Percentiles rank a stretch among this genome's conserved stretches.
Conservation (phyloP, 129 eudicot genomes). For the Ambrosia trifida region DNA sequence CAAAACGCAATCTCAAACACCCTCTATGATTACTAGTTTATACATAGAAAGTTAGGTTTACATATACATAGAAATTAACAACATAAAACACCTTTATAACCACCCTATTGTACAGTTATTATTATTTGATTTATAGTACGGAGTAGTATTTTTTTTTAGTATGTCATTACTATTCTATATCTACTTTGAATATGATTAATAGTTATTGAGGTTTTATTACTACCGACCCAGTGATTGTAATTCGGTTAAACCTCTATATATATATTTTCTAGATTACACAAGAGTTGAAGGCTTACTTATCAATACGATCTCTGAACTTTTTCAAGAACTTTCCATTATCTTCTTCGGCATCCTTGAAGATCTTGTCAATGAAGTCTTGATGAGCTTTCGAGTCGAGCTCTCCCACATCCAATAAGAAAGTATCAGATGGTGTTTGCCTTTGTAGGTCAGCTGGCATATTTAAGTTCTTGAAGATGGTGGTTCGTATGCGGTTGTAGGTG, state of each 20-base stretch:
- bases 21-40: too few species aligned
- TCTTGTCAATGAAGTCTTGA: conserved; percentile 46
- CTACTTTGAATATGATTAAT: too few species aligned
- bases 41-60: background rate
- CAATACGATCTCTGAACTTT: conserved; percentile 55
- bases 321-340: conserved; percentile 61
- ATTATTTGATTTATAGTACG: background rate
- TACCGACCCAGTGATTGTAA: too few species aligned
- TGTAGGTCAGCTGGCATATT: background rate
- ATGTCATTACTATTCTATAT: too few species aligned
- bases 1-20: too few species aligned
- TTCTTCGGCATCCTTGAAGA: conserved; percentile 57
- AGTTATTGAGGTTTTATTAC: too few species aligned
- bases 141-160: too few species aligned
- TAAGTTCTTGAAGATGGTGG: conserved; percentile 40
- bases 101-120: too few species aligned
- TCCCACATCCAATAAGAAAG: conserved; percentile 30
- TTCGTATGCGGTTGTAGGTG: conserved; percentile 44
- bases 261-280: background rate
- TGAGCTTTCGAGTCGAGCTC: conserved; percentile 33
- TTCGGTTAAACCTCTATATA: too few species aligned
- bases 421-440: conserved; percentile 14
- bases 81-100: background rate
- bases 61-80: background rate
- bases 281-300: conserved; percentile 43